Conservation (phyloP, 202 grass and related monocot genomes). For the Panicum hallii region DNA sequence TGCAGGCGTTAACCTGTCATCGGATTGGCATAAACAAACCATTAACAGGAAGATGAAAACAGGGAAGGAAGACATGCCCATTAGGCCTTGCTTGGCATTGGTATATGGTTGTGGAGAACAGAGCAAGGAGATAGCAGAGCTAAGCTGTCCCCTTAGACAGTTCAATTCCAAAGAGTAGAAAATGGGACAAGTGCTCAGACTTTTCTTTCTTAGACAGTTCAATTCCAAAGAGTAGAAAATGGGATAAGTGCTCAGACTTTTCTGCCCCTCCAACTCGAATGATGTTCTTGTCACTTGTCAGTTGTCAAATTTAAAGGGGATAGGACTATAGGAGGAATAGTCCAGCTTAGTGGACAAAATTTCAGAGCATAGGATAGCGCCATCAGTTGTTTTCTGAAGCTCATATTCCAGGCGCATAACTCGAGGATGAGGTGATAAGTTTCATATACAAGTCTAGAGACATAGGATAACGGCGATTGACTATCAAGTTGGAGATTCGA, state of each 20-base stretch:
- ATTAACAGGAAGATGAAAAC: conserved; percentile 24
- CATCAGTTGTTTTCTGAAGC: too few species aligned
- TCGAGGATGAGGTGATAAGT: too few species aligned
- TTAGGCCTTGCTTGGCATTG: neutral
- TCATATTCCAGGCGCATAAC: too few species aligned
- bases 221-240: neutral
- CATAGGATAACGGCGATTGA: too few species aligned
- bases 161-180: neutral
- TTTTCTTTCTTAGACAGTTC: neutral
- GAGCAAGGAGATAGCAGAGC: neutral
- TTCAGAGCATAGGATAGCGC: neutral
- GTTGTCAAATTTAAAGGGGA: neutral
- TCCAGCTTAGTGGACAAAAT: neutral
- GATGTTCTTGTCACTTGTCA: neutral
- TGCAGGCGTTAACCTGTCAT: conserved; percentile 43
- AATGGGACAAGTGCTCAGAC: neutral
- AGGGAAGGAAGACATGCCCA: neutral
- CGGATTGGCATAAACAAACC: conserved; percentile 26
- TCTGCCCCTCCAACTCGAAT: neutral
- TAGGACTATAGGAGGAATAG: neutral
- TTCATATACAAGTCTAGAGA: too few species aligned
- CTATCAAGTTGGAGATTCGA: neutral
- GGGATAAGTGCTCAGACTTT: neutral
- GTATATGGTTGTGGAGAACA: neutral
- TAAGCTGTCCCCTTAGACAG: neutral